Percentiles rank a stretch among this genome's conserved stretches.
phyloP scores from a whole-genome alignment of 1,139 yeast genomes.

The Yamadazyma dushanensis region DNA sequence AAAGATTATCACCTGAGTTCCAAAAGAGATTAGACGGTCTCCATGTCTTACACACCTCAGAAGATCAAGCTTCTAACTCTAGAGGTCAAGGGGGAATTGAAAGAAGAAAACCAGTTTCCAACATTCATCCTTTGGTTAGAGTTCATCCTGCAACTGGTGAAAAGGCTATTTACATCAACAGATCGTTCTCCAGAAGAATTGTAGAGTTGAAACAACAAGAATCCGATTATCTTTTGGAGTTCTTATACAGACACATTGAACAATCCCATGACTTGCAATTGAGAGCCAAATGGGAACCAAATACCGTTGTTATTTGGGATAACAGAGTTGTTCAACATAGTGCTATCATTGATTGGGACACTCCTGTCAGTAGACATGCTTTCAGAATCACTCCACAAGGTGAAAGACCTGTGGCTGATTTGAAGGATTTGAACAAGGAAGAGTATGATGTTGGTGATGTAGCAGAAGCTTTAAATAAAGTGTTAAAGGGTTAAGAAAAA shows the following conservation, averaged over 20 bases:
- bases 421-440: conserved; percentile 32
- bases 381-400: conserved; percentile 48
- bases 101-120: conserved; percentile 43
- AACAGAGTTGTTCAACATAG: conserved; percentile 45
- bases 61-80: conserved; percentile 60
- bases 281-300: conserved; percentile 59
- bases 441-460: conserved; percentile 40
- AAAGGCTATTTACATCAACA: conserved; percentile 53
- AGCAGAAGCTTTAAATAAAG: conserved; percentile 30
- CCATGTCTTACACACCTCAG: conserved; percentile 62
- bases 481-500: conserved; percentile 7
- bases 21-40: conserved; percentile 53
- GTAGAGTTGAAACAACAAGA: conserved; percentile 59
- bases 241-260: conserved; percentile 49
- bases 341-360: conserved; percentile 45
- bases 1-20: conserved; percentile 59
- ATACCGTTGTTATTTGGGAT: conserved; percentile 55
- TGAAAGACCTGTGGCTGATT: conserved; percentile 43
- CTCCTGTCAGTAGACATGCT: conserved; percentile 44
- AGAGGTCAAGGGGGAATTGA: conserved; percentile 40
- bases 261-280: conserved; percentile 53
- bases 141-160: conserved; percentile 57
- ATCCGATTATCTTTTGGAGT: conserved; percentile 49
- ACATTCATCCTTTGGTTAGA: conserved; percentile 57
- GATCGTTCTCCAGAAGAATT: conserved; percentile 54